A percentile compares a stretch with the other conserved stretches of the same genome.
Conservation (phyloP, 805 yeast species). For the Vanderwaltozyma yarrowii region DNA sequence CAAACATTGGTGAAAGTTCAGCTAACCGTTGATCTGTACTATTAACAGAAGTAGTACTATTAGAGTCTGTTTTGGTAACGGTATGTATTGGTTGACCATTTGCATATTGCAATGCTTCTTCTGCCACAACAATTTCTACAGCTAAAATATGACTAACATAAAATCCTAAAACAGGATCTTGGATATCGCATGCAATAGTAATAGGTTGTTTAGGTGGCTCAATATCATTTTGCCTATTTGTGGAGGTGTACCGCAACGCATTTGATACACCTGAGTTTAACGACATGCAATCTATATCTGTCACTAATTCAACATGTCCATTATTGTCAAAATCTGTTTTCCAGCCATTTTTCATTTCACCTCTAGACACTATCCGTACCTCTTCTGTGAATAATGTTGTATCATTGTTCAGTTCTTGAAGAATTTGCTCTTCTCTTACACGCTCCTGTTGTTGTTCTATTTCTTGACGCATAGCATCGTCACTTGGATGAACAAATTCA, state of each 20-base stretch:
- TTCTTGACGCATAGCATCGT: slow-evolving; percentile 29
- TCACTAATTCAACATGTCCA: slow-evolving; percentile 74
- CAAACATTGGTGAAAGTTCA: slow-evolving; percentile 35
- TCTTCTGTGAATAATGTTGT: slow-evolving; percentile 58
- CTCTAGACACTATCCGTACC: slow-evolving; percentile 58
- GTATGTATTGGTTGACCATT: slow-evolving; percentile 23
- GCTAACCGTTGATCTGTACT: slow-evolving; percentile 33
- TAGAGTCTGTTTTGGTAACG: background rate
- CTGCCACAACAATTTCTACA: slow-evolving; percentile 89
- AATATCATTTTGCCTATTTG: slow-evolving; percentile 22
- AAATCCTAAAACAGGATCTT: slow-evolving; percentile 72
- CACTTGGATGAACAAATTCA: slow-evolving; percentile 28
- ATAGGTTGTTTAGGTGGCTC: slow-evolving; percentile 21
- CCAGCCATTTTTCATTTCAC: slow-evolving; percentile 89
- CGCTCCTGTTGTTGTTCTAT: slow-evolving; percentile 25
- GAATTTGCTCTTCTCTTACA: slow-evolving; percentile 23
- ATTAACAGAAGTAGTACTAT: background rate
- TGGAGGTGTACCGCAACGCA: slow-evolving; percentile 36
- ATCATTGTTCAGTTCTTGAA: slow-evolving; percentile 26
- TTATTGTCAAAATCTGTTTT: slow-evolving; percentile 74
- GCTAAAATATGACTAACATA: slow-evolving; percentile 66
- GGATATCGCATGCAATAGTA: slow-evolving; percentile 68
- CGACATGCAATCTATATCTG: slow-evolving; percentile 53
- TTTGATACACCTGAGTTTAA: slow-evolving; percentile 44
- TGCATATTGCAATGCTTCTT: slow-evolving; percentile 51